phyloP scores from a whole-genome alignment of 2,329 filamentous ascomycete genomes.

The Trichoderma afroharzianum region DNA sequence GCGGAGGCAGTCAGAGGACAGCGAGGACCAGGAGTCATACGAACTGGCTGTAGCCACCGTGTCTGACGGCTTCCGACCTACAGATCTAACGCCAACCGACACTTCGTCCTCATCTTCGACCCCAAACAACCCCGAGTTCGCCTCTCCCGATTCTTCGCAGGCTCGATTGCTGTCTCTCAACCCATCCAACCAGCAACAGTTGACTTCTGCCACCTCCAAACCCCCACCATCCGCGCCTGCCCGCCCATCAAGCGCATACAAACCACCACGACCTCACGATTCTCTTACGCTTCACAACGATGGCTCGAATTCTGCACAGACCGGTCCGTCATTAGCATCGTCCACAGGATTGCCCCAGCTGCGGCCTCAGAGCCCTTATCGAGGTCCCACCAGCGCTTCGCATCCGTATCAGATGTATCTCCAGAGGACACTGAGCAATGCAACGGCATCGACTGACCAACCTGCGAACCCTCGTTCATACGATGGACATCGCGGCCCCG shows the following conservation, averaged over 20 bases:
- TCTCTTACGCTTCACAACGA: constrained; percentile 52
- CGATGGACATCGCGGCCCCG: constrained; percentile 48
- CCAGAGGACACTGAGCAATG: constrained; percentile 66
- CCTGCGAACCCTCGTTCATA: constrained; percentile 25
- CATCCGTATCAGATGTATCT: constrained; percentile 84
- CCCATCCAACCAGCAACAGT: background rate
- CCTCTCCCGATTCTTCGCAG: constrained; percentile 22
- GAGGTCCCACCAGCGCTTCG: constrained; percentile 68
- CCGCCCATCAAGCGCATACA: constrained; percentile 54
- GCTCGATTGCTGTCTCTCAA: background rate
- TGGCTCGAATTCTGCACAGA: constrained; percentile 34
- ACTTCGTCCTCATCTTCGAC: background rate
- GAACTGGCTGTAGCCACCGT: constrained; percentile 49
- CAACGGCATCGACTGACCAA: constrained; percentile 64
- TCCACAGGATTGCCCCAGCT: constrained; percentile 39
- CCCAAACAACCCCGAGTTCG: constrained; percentile 18
- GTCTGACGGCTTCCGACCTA: constrained; percentile 50
- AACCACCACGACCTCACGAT: constrained; percentile 47
- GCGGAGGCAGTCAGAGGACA: constrained; percentile 28
- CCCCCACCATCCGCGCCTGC: constrained; percentile 24
- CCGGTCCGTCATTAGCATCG: constrained; percentile 12
- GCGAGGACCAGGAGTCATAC: constrained; percentile 45
- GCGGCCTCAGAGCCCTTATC: constrained; percentile 60
- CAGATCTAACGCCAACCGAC: constrained; percentile 17
- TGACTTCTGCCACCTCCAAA: constrained; percentile 19